Evolutionary conservation across 2,329 filamentous ascomycete genomes (phyloP), one percentile per base, ranked within the genome.

Genomic region (Didymella lethalis): DNA sequence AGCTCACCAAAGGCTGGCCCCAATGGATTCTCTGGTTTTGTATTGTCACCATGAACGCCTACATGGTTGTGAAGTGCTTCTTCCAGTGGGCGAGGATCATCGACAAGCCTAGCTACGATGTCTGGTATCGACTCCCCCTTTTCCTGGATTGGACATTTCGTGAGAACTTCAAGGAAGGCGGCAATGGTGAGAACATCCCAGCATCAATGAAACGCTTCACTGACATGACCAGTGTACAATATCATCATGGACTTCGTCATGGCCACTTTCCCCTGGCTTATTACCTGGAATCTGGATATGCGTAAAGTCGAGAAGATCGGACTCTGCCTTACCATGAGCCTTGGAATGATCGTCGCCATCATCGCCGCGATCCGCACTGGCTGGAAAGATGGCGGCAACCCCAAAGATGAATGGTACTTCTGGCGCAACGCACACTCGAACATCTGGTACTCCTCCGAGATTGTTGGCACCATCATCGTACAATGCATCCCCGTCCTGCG

Each of bases 241-340:
- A 81, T 84, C 54, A 73, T 84, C 28, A 84, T 84, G 80, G 83
- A 85, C 58, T 83, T 85, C 40, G 63, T 82, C 0, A 80, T 85
- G 63, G 82, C 83, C 0, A 54, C 72, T 8, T 82, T 84, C 50
- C 83, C 83, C 3, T 84, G 82, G 82, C 64, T 82, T 23, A 78
- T 85, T 20, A 82, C 80, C 0, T 81, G 80, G 70, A 76, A 75
- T 2, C 62, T 85, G 44, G 80, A 82, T 54, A 83, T 85, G 78
- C 75, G 78, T 28, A 76, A 68, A 26, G 74, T 74, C 0, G 83
- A 85, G 59, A 85, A 84, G 70, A 71, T 84, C 47, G 82, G 78
- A 3, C 78, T 85, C 5, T 82, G 82, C 48, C 32, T 80, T 1
- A 82, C 83, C 0, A 81, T 85, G 81, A 84, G 82, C 57, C 68